phyloP scores from a whole-genome alignment of 179 eudicot species.

The Amaranthus tricolor region DNA sequence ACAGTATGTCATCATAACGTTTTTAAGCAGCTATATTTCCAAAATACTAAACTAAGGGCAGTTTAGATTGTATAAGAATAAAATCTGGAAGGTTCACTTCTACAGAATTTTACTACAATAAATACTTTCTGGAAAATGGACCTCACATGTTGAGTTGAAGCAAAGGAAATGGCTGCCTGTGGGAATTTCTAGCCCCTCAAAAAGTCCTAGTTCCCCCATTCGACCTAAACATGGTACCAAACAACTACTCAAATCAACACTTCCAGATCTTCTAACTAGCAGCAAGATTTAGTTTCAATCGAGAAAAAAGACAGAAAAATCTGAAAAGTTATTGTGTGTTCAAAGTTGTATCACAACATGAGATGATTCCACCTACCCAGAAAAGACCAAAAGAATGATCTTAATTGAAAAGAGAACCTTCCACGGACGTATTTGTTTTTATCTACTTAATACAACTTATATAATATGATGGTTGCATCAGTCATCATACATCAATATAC shows the following conservation, averaged over 20 bases:
- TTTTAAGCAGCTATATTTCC: not conserved
- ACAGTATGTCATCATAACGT: not conserved
- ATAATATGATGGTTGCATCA: constrained; percentile 5
- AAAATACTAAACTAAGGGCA: not conserved
- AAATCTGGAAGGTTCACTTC: not conserved
- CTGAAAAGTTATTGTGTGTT: not conserved
- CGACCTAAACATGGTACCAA: not conserved
- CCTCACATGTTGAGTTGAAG: not conserved
- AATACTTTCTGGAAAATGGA: not conserved
- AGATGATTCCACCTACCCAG: constrained; percentile 3
- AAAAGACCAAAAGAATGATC: constrained; percentile 2
- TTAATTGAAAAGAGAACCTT: constrained; percentile 1
- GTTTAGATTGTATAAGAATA: not conserved
- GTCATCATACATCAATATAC: constrained; percentile 7
- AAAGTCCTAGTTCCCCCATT: not conserved
- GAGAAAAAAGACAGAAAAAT: not conserved
- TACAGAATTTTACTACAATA: not conserved
- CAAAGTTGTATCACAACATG: not conserved
- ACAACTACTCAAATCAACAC: not conserved
- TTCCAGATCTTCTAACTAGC: not conserved
- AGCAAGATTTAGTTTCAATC: not conserved
- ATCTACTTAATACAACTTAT: not conserved
- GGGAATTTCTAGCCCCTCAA: not conserved
- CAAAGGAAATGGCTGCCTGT: not conserved
- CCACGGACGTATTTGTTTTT: not conserved